phyloP scores from a whole-genome alignment of 202 grass and related monocot species.

The Musa balbisiana region DNA sequence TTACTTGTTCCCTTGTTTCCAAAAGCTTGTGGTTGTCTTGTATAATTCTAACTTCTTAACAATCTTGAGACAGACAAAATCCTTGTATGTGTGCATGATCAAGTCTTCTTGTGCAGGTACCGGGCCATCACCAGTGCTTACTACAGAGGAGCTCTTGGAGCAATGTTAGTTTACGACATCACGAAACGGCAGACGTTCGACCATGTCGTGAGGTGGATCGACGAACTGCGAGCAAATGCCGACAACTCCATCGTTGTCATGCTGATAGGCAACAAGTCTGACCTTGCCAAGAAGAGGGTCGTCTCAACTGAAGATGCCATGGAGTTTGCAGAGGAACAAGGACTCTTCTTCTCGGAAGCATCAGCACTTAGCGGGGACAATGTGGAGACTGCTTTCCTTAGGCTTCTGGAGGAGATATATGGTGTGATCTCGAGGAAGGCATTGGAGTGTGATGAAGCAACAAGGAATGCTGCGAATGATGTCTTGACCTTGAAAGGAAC shows the following conservation, averaged over 20 bases:
- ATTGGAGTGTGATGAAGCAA: conserved; percentile 35
- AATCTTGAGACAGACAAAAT: too few relatives aligned
- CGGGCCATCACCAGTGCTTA: conserved; percentile 72
- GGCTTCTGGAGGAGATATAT: conserved; percentile 48
- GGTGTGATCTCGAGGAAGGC: conserved; percentile 40
- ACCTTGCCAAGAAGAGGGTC: conserved; percentile 28
- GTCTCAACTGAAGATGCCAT: conserved; percentile 36
- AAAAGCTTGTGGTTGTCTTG: too few relatives aligned
- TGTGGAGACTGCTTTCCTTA: conserved; percentile 53
- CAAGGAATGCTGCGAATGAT: conserved; percentile 13
- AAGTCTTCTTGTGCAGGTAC: conserved; percentile 34
- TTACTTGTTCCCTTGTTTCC: too few relatives aligned
- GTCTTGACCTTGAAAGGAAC: conserved; percentile 51
- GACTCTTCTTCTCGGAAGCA: conserved; percentile 78
- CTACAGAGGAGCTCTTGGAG: conserved; percentile 59
- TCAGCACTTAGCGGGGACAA: conserved; percentile 68
- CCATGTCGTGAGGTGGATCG: conserved; percentile 49
- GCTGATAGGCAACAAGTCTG: conserved; percentile 84
- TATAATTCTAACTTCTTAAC: too few relatives aligned
- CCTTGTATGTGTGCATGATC: too few relatives aligned
- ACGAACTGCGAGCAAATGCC: conserved; percentile 57
- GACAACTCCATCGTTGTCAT: conserved; percentile 63
- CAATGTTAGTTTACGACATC: conserved; percentile 80
- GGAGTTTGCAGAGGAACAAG: conserved; percentile 71
- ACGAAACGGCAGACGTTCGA: conserved; percentile 36